Conservation (phyloP, 23 red algal species). For the Gracilaria gracilis region DNA sequence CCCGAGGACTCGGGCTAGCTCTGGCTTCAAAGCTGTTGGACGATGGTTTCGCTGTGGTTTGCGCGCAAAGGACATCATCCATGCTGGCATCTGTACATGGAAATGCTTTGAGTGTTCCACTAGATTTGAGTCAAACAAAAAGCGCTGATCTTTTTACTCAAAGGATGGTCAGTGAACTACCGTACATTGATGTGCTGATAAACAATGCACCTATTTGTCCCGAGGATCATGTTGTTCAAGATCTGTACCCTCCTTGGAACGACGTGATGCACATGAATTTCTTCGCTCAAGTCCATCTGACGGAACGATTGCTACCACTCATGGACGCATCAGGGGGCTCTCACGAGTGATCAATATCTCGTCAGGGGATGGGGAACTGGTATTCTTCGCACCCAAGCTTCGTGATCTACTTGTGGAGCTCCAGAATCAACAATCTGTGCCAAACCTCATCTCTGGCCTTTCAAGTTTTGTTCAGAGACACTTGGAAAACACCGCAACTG, state of each 20-base stretch:
- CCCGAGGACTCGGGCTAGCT: constrained; percentile 51
- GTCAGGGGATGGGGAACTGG: constrained; percentile 79
- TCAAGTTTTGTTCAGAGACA: background rate
- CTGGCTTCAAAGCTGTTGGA: constrained; percentile 19
- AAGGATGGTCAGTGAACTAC: constrained; percentile 19
- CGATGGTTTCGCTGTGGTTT: constrained; percentile 31
- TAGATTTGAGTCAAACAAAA: constrained; percentile 33
- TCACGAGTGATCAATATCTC: constrained; percentile 70
- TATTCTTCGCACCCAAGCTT: constrained; percentile 47
- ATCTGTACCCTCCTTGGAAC: constrained; percentile 14
- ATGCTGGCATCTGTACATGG: background rate
- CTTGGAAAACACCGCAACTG: background rate
- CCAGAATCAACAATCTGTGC: background rate
- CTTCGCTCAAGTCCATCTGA: constrained; percentile 51
- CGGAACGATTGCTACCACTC: constrained; percentile 36
- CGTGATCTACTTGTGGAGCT: constrained; percentile 1
- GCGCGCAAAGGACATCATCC: constrained; percentile 31
- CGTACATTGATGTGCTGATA: constrained; percentile 67
- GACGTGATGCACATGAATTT: constrained; percentile 66
- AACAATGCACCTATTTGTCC: constrained; percentile 77
- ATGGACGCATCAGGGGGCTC: constrained; percentile 8
- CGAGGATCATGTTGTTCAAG: constrained; percentile 11
- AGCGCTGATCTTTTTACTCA: background rate
- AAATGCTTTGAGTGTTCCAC: background rate
- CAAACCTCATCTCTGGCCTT: background rate